These are phyloP conservation scores for Hibiscus tridactylites DNA, from an alignment of 345 rosid genomes.

Conservation along the genomic window DNA sequence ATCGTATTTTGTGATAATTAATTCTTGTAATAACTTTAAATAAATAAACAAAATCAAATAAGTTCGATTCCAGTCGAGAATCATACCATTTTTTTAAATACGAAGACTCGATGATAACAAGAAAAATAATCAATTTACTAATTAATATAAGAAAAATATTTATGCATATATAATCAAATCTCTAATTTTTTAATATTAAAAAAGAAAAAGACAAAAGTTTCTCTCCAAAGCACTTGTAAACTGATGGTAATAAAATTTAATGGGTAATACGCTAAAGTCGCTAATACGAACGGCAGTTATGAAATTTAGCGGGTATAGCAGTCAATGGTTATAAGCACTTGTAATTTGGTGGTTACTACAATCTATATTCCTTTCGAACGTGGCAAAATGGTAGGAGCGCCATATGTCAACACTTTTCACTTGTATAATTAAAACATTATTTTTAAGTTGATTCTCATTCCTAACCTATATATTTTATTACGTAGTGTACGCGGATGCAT, in stretches of 20 bases:
- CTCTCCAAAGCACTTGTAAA: neutral
- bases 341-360: neutral
- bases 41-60: neutral
- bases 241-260: too few species aligned
- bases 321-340: neutral
- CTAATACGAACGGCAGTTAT: slow-evolving; percentile 8
- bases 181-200: neutral
- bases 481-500: neutral
- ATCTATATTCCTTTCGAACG: neutral
- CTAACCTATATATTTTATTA: neutral
- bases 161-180: neutral
- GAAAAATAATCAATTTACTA: neutral
- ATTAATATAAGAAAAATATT: neutral
- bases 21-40: too few species aligned
- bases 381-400: neutral
- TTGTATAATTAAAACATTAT: neutral
- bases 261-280: neutral
- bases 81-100: neutral
- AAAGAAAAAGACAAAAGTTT: neutral
- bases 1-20: too few species aligned
- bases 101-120: too few species aligned
- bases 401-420: neutral
- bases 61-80: neutral
- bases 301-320: slow-evolving; percentile 7
- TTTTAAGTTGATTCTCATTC: neutral